These are phyloP conservation scores for Stropharia rugosoannulata DNA, from an alignment of 768 basidiomycete genomes.

Conservation along the genomic window DNA sequence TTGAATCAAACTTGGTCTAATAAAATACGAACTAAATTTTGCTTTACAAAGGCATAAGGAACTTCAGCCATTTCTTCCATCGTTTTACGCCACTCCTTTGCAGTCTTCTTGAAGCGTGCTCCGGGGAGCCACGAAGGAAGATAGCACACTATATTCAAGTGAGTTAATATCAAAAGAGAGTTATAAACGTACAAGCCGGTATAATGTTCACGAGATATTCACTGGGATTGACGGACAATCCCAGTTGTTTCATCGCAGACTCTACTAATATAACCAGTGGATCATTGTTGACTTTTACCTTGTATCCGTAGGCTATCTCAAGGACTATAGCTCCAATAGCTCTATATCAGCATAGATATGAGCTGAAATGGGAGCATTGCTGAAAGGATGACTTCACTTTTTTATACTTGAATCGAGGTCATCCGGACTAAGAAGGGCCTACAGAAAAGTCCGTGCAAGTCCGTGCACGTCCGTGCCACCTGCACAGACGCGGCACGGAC, in stretches of 20 bases:
- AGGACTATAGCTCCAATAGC: too few relatives aligned
- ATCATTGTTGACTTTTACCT: background rate
- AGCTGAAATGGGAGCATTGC: too few relatives aligned
- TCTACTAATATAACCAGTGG: too few relatives aligned
- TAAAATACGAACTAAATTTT: slow-evolving; percentile 25
- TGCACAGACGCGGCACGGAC: too few relatives aligned
- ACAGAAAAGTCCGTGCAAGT: too few relatives aligned
- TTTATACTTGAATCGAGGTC: too few relatives aligned
- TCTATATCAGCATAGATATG: too few relatives aligned
- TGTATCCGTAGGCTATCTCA: slow-evolving; percentile 9
- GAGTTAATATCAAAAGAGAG: background rate
- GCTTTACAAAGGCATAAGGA: slow-evolving; percentile 35
- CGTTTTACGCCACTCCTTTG: slow-evolving; percentile 28
- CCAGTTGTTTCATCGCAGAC: too few relatives aligned
- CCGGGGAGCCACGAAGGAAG: slow-evolving; percentile 45
- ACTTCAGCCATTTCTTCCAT: slow-evolving; percentile 32
- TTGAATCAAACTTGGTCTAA: background rate
- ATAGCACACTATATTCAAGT: slow-evolving; percentile 18
- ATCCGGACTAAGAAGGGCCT: too few relatives aligned
- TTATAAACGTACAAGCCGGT: slow-evolving; percentile 16
- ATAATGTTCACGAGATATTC: slow-evolving; percentile 26
- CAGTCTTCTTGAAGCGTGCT: slow-evolving; percentile 39
- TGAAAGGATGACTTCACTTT: too few relatives aligned
- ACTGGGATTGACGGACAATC: slow-evolving; percentile 19
- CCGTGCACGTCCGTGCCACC: too few relatives aligned